Evolutionary conservation across 2,329 filamentous ascomycete species (phyloP).

Genomic region (Capronia americana): DNA sequence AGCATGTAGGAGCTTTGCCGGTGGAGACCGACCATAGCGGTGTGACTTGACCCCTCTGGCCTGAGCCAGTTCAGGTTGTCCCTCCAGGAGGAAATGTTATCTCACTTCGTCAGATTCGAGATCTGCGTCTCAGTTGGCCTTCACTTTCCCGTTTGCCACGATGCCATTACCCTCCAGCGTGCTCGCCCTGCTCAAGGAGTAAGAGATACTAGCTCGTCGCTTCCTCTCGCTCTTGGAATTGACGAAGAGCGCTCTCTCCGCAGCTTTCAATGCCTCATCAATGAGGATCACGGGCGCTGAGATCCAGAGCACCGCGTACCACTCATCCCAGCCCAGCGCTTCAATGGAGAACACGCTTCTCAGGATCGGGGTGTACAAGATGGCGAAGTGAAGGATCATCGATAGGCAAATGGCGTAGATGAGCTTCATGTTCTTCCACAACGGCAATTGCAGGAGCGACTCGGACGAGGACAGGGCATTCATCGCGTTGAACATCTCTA

Average conservation of each 20-base stretch:
- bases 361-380: constrained; percentile 89
- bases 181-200: constrained; percentile 3
- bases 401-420: constrained; percentile 92
- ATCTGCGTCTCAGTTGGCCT: constrained; percentile 32
- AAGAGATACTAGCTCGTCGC: constrained; percentile 13
- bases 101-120: neutral
- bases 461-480: constrained; percentile 96
- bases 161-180: constrained; percentile 23
- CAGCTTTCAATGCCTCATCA: constrained; percentile 80
- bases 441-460: constrained; percentile 85
- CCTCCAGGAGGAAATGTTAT: neutral
- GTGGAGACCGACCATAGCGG: neutral
- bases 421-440: constrained; percentile 99
- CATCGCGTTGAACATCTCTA: constrained; percentile 99
- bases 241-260: constrained; percentile 71
- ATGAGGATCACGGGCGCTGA: constrained; percentile 89
- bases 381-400: constrained; percentile 92
- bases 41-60: neutral
- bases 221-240: constrained; percentile 16
- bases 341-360: constrained; percentile 90
- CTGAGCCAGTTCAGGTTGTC: neutral
- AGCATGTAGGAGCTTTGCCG: neutral
- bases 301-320: constrained; percentile 87
- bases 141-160: constrained; percentile 40
- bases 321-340: constrained; percentile 83